Evolutionary conservation across 2,329 filamentous ascomycete genomes (phyloP).

Genomic region (Huntiella savannae): DNA sequence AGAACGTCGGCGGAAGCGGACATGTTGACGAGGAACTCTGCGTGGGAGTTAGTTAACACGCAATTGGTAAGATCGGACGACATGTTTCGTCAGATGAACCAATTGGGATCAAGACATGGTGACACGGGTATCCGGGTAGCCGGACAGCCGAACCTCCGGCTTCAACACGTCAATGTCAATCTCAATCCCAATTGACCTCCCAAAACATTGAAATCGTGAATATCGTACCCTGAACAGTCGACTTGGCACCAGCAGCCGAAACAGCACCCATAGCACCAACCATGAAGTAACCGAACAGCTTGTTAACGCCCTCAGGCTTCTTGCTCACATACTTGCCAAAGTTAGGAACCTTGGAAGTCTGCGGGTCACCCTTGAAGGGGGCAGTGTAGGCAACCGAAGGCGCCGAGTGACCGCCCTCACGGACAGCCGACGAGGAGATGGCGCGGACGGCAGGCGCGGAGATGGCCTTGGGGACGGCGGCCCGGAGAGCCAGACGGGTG

Average conservation of each 20-base stretch:
- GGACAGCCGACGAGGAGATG: slow-evolving; percentile 35
- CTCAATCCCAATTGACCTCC: slow-evolving; percentile 16
- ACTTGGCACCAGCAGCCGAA: slow-evolving; percentile 86
- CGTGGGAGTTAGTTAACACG: slow-evolving; percentile 10
- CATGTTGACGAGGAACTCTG: slow-evolving; percentile 99
- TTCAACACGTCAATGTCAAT: slow-evolving; percentile 11
- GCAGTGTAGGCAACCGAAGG: slow-evolving; percentile 34
- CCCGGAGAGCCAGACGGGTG: slow-evolving; percentile 51
- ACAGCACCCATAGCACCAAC: slow-evolving; percentile 87
- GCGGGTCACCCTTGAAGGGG: slow-evolving; percentile 41
- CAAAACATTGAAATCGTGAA: neutral
- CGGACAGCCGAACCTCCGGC: too few species aligned
- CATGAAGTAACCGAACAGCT: slow-evolving; percentile 96
- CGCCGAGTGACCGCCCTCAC: slow-evolving; percentile 21
- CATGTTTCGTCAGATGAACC: too few species aligned
- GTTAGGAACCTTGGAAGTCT: slow-evolving; percentile 58
- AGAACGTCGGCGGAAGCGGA: slow-evolving; percentile 94
- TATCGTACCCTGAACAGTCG: slow-evolving; percentile 82
- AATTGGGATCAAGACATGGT: too few species aligned
- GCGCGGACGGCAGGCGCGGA: slow-evolving; percentile 28
- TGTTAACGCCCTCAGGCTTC: slow-evolving; percentile 49
- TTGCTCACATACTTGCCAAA: slow-evolving; percentile 75
- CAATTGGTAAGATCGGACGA: too few species aligned
- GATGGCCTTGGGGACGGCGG: slow-evolving; percentile 23
- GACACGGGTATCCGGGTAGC: too few species aligned